Percentiles rank a stretch among this genome's conserved stretches.
Evolutionary conservation across 139 green algal species (phyloP).

Genomic region (Trebouxia sp.): DNA sequence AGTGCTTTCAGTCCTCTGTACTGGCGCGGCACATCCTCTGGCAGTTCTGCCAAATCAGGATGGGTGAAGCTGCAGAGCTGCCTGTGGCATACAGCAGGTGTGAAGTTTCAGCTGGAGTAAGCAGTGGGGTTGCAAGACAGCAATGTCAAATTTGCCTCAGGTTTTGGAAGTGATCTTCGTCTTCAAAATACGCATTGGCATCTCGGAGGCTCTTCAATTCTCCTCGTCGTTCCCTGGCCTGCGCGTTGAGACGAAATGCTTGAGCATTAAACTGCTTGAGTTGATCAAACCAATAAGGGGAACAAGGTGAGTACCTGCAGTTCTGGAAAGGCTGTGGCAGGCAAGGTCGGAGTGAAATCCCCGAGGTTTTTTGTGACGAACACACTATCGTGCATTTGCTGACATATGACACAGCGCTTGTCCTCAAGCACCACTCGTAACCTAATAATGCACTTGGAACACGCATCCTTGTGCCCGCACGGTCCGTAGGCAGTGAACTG

Average conservation of each 20-base stretch:
- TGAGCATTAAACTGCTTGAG: neutral
- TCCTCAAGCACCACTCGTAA: conserved; percentile 88
- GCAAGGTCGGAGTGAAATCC: conserved; percentile 68
- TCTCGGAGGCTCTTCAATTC: conserved; percentile 59
- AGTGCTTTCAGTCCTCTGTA: conserved; percentile 67
- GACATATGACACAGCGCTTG: conserved; percentile 84
- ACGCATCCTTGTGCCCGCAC: conserved; percentile 93
- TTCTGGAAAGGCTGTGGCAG: conserved; percentile 10
- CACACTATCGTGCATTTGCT: conserved; percentile 57
- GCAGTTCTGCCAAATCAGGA: conserved; percentile 45
- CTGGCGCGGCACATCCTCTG: neutral
- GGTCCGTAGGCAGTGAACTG: conserved; percentile 75
- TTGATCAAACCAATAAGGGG: no score
- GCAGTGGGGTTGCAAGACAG: neutral
- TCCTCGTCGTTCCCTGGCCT: conserved; percentile 39
- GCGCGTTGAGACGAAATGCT: neutral
- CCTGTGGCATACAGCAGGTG: conserved; percentile 32
- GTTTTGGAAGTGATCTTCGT: conserved; percentile 73
- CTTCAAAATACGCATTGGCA: conserved; percentile 89
- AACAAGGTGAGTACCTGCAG: no score
- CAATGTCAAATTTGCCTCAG: conserved; percentile 56
- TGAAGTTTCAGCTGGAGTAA: neutral
- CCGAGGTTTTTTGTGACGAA: conserved; percentile 80
- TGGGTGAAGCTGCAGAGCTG: conserved; percentile 80
- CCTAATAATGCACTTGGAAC: conserved; percentile 74